Base-by-base conservation (phyloP, 192 early-diverging fungal genomes). In the Lobulomyces angularis region DNA sequence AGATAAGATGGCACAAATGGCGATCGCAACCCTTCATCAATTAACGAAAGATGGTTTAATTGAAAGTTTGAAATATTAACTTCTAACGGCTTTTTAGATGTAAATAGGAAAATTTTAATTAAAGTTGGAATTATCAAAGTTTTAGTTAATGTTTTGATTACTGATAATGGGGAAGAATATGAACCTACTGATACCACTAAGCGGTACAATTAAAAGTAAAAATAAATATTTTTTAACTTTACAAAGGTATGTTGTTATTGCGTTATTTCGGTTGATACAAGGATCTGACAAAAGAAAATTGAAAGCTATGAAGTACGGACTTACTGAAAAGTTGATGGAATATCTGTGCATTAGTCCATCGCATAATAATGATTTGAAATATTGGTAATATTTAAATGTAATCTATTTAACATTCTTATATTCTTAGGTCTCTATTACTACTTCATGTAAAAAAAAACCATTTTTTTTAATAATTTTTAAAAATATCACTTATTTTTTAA, bases 321-420 rank as follows among this genome's bases (percentile, higher is more conserved):
- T 86, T 18, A 37, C 87, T 23, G 64, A 64, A n/a, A 53, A 63
- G 5, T 47, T 87, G 12, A 50, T 64, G 21, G 48, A 44, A 2
- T 76, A 82, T 38, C 55, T 87, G 8, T 57, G 55, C 5, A 47
- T 65, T 12, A 49, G 56, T 3, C 48, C 67, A 6, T 54, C 64
- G 16, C 70, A 61, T 8, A 80, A 76, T 33, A 87, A 75, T 35
- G 84, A 87, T 31, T 59, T 87, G 3, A 80, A 79, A 32, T 86
- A 84, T 43, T 87, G 84, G 84, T 20, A 83, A 79, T 84, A 67
- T 33, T 36, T 12, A 24, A 18, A 9, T n/a, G 21, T 5, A 23
- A 16, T 12, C 35, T 9, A 28, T 19, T 14, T 35, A 12, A 23
- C 8, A 29, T 30, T 12, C 22, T 7, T 34, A 9, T 56, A 8